Percentiles rank a stretch among this genome's conserved stretches.
phyloP scores from a whole-genome alignment of 805 yeast species.

The Nakazawaea pomicola region DNA sequence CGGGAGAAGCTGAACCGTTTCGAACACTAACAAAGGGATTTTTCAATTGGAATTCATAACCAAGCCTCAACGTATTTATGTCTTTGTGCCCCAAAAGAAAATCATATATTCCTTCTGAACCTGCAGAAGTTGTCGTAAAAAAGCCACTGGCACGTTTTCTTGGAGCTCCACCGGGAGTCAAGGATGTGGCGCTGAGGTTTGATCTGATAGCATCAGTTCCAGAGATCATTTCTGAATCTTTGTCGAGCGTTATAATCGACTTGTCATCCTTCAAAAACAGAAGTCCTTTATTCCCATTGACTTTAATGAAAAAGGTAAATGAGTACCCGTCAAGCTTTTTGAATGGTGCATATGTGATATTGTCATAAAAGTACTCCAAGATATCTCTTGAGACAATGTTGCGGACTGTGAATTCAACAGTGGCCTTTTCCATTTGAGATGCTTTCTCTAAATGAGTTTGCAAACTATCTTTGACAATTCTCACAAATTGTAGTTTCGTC shows the following conservation, averaged over 20 bases:
- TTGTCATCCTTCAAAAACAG: background rate
- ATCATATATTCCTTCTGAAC: constrained; percentile 7
- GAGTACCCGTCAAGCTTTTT: constrained; percentile 34
- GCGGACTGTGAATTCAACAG: constrained; percentile 21
- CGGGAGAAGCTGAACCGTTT: background rate
- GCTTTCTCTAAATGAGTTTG: constrained; percentile 18
- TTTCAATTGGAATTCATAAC: constrained; percentile 4
- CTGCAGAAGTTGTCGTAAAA: constrained; percentile 1
- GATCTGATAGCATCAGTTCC: background rate
- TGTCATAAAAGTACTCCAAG: constrained; percentile 59
- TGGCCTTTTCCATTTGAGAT: constrained; percentile 23
- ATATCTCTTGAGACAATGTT: constrained; percentile 33
- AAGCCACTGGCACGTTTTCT: constrained; percentile 10
- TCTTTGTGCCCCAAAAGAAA: constrained; percentile 6
- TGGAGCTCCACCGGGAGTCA: background rate
- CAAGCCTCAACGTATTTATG: constrained; percentile 4
- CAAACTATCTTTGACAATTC: constrained; percentile 28
- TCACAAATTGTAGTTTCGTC: constrained; percentile 57
- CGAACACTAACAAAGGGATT: constrained; percentile 8
- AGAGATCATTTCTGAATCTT: background rate
- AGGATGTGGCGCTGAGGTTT: constrained; percentile 7
- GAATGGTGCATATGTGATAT: constrained; percentile 57
- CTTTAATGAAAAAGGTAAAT: background rate
- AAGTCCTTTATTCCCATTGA: constrained; percentile 1
- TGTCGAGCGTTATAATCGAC: too few species aligned